phyloP scores from a whole-genome alignment of 495 filamentous ascomycete genomes.

The Aspergillus mulundensis region DNA sequence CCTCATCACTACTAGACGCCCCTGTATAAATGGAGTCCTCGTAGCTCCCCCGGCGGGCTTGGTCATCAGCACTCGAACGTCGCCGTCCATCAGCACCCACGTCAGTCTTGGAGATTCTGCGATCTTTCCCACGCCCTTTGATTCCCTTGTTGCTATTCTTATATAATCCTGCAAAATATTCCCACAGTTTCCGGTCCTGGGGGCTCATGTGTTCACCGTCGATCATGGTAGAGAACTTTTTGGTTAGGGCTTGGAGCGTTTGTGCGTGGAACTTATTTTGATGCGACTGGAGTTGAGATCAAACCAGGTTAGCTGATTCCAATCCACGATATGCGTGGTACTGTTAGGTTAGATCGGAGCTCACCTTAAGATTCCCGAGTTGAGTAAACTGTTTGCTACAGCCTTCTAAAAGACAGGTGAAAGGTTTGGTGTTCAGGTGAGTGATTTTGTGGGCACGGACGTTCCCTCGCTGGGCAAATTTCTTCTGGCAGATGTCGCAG shows the following conservation, averaged over 20 bases:
- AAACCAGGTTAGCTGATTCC: slow-evolving; percentile 10
- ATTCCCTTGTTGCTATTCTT: slow-evolving; percentile 95
- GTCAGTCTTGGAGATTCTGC: slow-evolving; percentile 41
- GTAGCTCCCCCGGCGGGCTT: slow-evolving; percentile 26
- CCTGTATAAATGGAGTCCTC: slow-evolving; percentile 34
- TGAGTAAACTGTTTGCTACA: slow-evolving; percentile 86
- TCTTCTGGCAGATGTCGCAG: slow-evolving; percentile 77
- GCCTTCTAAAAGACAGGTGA: slow-evolving; percentile 72
- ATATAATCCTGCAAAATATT: slow-evolving; percentile 83
- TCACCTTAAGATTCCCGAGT: slow-evolving; percentile 83
- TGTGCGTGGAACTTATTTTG: slow-evolving; percentile 87
- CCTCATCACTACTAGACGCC: slow-evolving; percentile 34
- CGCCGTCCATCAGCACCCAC: slow-evolving; percentile 7
- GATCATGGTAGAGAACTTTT: slow-evolving; percentile 63
- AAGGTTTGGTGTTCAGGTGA: slow-evolving; percentile 73
- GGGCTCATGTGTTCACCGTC: slow-evolving; percentile 58
- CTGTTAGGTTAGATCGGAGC: not conserved
- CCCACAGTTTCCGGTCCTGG: slow-evolving; percentile 74
- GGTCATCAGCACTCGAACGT: slow-evolving; percentile 27
- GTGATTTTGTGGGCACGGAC: slow-evolving; percentile 83
- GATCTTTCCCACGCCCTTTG: slow-evolving; percentile 86
- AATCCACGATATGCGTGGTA: not conserved
- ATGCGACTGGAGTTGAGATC: slow-evolving; percentile 59
- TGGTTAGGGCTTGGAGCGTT: slow-evolving; percentile 67
- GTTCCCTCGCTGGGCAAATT: slow-evolving; percentile 82